Evolutionary conservation across 2,329 filamentous ascomycete genomes (phyloP), one percentile per base, ranked within the genome.

Genomic region (Aspergillus melleus): DNA sequence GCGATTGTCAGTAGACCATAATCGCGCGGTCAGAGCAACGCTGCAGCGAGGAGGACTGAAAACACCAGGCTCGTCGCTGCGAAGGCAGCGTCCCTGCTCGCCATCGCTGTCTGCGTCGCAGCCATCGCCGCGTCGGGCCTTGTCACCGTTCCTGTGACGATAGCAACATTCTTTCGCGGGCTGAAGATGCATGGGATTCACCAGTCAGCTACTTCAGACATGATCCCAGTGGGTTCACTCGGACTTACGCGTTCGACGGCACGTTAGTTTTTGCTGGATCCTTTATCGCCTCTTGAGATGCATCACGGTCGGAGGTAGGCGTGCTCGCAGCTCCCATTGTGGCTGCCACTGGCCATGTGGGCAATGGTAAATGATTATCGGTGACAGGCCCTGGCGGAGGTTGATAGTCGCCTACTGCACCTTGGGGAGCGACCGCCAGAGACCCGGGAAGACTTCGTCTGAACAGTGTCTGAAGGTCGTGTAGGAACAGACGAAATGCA

Each of bases 391-490:
- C 63, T 12, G 63, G 61, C 24, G 63, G 62, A 54, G 65, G 61
- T 16, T 65, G 62, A 55, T 65, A 67, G 26, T 61, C 55, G 32
- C 66, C 66, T 6, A 68, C 57, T 49, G 67, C 66, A 9, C 63
- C 66, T 58, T 57, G 42, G 30, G 67, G 65, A 9, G 64, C 65
- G 14, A 59, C 59, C 14, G 52, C 60, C 22, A 67, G 65, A 22
- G 66, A 68, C 22, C 50, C 67, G 12, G 65, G 67, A 4, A 69
- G 42, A 49, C 66, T 67, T 36, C 66, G 58, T 30, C 47, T 32
- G 19, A 65, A 46, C 1, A 62, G 14, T 14, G 36, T 56, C 10
- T 54, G 44, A 39, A 56, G 12, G 16, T 30, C 32, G 42, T 39
- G 59, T 3, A 57, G 32, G 20, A 65, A 49, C 1, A 49, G 52